Base-by-base conservation (phyloP, 495 filamentous ascomycete genomes). In the Penicillium macrosclerotiorum region DNA sequence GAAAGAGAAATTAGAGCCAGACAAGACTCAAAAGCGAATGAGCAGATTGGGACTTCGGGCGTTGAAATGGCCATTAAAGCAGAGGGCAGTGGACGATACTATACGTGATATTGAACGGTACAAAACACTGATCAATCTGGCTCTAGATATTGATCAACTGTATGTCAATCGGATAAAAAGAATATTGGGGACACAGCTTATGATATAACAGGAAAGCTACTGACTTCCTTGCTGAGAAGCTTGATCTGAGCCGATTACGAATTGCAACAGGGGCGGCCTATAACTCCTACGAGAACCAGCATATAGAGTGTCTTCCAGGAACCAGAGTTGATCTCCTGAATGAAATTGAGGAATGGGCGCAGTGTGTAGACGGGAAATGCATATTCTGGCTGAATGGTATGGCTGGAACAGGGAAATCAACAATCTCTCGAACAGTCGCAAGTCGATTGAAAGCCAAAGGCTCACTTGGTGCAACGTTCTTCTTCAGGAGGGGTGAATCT, bases 401-500 rank as follows among this genome's bases (percentile, higher is more conserved):
- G 54, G 35, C 35, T 38, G 35, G 35, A n/a, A 72, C 68, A 1
- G 68, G 70, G n/a, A 74, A 72, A 41, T 73, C 67, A 0, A 71
- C 63, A 11, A 60, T 71, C 14, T 32, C 63, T 5, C 56, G 60
- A 8, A 63, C 62, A 8, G 26, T 68, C 0, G 64, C 62, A 4
- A 17, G 6, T 4, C 32, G 9, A 0, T 39, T 59, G 12, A 30
- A 48, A 0, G n/a, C 49, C 0, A 16, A 45, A 1, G 31, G 45
- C 0, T 9, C 22, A 0, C 48, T 70, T 3, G 62, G 57, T 3
- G 67, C 52, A 0, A 75, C 63, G 47, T 78, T 78, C 55, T 76
- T 81, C 61, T 81, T 80, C 54, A 73, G 70, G 26, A 66, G 61
- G 47, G 67, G 71, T 16, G 66, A 69, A 11, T 59, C 58, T 1